These are phyloP conservation scores for Grammothele lineata DNA, from an alignment of 768 basidiomycete genomes.

Conservation along the genomic window DNA sequence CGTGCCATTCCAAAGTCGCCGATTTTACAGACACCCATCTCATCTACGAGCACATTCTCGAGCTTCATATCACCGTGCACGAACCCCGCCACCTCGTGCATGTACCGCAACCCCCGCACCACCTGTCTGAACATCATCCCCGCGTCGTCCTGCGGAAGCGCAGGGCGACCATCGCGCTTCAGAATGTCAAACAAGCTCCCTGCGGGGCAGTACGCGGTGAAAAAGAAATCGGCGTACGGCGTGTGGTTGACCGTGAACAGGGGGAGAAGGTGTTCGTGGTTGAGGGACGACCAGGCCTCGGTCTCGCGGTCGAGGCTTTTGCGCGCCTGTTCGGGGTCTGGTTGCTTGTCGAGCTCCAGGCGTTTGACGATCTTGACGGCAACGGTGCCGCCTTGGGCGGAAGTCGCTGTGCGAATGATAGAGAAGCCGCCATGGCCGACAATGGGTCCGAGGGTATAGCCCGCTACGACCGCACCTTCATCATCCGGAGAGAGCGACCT, in stretches of 20 bases:
- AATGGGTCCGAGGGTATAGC: slow-evolving; percentile 71
- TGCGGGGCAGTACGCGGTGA: slow-evolving; percentile 80
- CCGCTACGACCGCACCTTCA: slow-evolving; percentile 62
- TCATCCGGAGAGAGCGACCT: slow-evolving; percentile 43
- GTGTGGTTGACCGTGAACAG: slow-evolving; percentile 65
- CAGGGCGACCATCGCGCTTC: slow-evolving; percentile 62
- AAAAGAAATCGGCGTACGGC: slow-evolving; percentile 66
- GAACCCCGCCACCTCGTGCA: slow-evolving; percentile 71
- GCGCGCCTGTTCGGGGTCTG: slow-evolving; percentile 42
- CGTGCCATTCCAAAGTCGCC: slow-evolving; percentile 81
- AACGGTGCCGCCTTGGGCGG: slow-evolving; percentile 56
- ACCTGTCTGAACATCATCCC: slow-evolving; percentile 87
- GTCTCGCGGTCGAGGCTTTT: slow-evolving; percentile 69
- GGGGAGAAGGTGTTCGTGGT: slow-evolving; percentile 84
- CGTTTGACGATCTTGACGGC: slow-evolving; percentile 83
- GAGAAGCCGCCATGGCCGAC: slow-evolving; percentile 83
- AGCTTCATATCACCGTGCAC: slow-evolving; percentile 96
- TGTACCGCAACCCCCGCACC: slow-evolving; percentile 74
- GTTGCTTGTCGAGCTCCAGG: slow-evolving; percentile 50
- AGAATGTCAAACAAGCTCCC: slow-evolving; percentile 85
- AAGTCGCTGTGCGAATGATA: slow-evolving; percentile 65
- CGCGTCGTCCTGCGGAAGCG: slow-evolving; percentile 70
- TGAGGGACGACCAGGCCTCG: slow-evolving; percentile 66
- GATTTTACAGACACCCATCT: slow-evolving; percentile 82
- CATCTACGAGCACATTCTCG: slow-evolving; percentile 93